Percentiles rank a stretch among this genome's conserved stretches.
Evolutionary conservation across 169 alveolate genomes (phyloP).

Genomic region (Perkinsus marinus): DNA sequence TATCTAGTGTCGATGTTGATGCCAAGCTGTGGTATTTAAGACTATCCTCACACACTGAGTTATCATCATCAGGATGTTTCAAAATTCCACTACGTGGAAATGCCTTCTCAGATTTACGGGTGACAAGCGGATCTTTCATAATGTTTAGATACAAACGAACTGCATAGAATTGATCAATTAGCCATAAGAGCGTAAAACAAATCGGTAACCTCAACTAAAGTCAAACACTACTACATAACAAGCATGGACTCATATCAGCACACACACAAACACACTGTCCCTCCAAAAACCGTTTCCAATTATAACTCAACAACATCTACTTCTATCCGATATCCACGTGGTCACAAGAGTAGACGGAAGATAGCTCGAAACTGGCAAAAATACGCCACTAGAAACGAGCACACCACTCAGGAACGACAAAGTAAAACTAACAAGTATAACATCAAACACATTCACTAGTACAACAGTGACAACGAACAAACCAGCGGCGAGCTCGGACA

Average conservation of each 20-base stretch:
- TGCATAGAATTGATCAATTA: too few relatives aligned
- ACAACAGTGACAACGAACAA: background rate
- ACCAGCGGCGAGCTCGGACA: background rate
- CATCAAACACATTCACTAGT: background rate
- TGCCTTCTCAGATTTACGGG: background rate
- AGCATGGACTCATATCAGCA: too few relatives aligned
- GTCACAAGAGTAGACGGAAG: background rate
- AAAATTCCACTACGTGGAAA: background rate
- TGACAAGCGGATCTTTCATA: background rate
- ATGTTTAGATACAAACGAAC: background rate
- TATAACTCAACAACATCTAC: background rate
- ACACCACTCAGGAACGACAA: background rate
- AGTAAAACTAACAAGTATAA: background rate
- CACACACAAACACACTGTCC: too few relatives aligned
- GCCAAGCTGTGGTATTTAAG: background rate
- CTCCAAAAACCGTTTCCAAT: too few relatives aligned
- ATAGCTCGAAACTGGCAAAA: background rate
- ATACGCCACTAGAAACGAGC: background rate
- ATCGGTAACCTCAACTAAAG: too few relatives aligned
- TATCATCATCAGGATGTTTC: background rate
- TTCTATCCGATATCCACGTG: background rate
- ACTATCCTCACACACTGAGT: background rate
- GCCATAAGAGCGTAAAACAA: too few relatives aligned
- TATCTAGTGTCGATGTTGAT: background rate
- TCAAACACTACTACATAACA: too few relatives aligned